These are phyloP conservation scores for Rhodocollybia butyracea DNA, from an alignment of 768 basidiomycete genomes.

Conservation along the genomic window DNA sequence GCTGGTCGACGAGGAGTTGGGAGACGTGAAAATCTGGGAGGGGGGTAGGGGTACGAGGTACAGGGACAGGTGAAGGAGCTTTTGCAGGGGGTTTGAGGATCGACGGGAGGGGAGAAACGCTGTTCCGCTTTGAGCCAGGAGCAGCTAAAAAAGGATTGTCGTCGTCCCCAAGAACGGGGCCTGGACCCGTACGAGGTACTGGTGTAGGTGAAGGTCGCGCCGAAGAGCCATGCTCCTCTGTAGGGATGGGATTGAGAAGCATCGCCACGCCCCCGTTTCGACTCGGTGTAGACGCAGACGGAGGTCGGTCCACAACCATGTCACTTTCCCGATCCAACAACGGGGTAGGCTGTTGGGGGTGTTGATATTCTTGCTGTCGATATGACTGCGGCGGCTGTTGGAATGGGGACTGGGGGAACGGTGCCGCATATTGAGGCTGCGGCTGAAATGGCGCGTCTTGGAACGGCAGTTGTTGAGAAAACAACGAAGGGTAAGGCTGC, in stretches of 20 bases:
- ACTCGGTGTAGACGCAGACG: background rate
- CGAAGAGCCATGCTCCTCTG: background rate
- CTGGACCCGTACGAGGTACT: background rate
- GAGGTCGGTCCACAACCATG: background rate
- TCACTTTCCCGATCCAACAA: background rate
- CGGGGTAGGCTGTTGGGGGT: background rate
- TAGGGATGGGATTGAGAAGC: slow-evolving; percentile 1
- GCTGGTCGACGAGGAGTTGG: slow-evolving; percentile 39
- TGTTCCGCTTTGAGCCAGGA: background rate
- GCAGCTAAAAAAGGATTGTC: slow-evolving; percentile 2
- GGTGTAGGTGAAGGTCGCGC: background rate
- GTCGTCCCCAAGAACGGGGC: slow-evolving; percentile 2
- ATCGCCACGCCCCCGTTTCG: background rate
- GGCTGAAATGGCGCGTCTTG: slow-evolving; percentile 2
- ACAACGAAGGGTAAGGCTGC: slow-evolving; percentile 26
- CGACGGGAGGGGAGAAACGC: slow-evolving; percentile 9
- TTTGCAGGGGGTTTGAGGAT: background rate
- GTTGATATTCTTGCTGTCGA: background rate
- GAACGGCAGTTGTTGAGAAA: slow-evolving; percentile 25
- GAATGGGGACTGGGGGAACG: background rate
- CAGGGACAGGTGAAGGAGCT: slow-evolving; percentile 26
- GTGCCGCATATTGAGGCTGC: slow-evolving; percentile 17
- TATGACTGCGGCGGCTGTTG: background rate
- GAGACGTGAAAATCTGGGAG: slow-evolving; percentile 77
- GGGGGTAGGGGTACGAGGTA: slow-evolving; percentile 61